A percentile compares a stretch with the other conserved stretches of the same genome.
Conservation (phyloP, 1,284 basidiomycete species). For the Apiotrichum veenhuisii region DNA sequence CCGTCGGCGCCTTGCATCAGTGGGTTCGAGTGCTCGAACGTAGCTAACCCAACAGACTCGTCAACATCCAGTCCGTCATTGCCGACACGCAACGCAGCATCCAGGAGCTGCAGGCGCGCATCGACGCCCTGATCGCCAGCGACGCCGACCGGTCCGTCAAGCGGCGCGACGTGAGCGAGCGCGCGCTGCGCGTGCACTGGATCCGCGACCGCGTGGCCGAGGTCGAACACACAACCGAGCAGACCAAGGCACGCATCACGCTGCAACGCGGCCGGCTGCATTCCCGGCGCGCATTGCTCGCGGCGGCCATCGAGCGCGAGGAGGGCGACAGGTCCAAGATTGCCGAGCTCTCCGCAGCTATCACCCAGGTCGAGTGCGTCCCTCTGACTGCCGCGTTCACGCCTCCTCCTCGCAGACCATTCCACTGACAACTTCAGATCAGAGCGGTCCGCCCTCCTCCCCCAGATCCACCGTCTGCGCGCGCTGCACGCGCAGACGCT, state of each 20-base stretch:
- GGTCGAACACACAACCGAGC: slow-evolving; percentile 25
- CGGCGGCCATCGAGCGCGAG: slow-evolving; percentile 28
- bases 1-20: slow-evolving; percentile 44
- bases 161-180: slow-evolving; percentile 51
- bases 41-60: slow-evolving; percentile 55
- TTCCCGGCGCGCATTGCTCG: slow-evolving; percentile 25
- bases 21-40: slow-evolving; percentile 12
- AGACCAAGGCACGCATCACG: slow-evolving; percentile 30
- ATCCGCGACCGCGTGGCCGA: slow-evolving; percentile 26
- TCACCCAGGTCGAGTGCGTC: slow-evolving; percentile 30
- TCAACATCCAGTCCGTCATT: slow-evolving; percentile 65
- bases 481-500: slow-evolving; percentile 70
- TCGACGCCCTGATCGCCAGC: slow-evolving; percentile 55
- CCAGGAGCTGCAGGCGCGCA: slow-evolving; percentile 55
- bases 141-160: slow-evolving; percentile 55
- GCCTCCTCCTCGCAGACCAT: too few species aligned
- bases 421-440: slow-evolving; percentile 18
- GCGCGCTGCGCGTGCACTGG: slow-evolving; percentile 29
- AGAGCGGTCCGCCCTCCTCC: slow-evolving; percentile 52
- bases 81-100: slow-evolving; percentile 64
- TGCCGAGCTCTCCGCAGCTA: slow-evolving; percentile 20
- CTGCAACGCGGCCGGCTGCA: slow-evolving; percentile 23
- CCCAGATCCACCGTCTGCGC: slow-evolving; percentile 58
- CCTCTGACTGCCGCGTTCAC: too few species aligned
- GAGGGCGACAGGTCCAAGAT: slow-evolving; percentile 22